Percentiles rank a stretch among this genome's conserved stretches.
phyloP scores from a whole-genome alignment of 495 filamentous ascomycete species.

The Penicillium robsamsonii region DNA sequence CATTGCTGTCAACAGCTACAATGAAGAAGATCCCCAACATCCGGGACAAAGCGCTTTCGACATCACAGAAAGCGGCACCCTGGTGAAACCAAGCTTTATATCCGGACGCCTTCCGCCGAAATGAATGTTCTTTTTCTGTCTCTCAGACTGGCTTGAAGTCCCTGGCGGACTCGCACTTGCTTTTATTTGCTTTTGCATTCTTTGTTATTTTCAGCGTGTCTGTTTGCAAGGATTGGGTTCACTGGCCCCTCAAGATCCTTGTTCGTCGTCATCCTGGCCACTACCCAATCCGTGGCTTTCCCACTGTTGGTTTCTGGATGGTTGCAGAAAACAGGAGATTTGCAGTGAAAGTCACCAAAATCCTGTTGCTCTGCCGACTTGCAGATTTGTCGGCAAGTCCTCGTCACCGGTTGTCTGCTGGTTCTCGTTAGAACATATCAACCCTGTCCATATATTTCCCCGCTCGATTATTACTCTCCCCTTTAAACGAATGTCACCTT shows the following conservation, averaged over 20 bases:
- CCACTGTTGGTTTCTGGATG: conserved; percentile 8
- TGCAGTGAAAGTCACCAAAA: conserved; percentile 11
- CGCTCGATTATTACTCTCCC: neutral
- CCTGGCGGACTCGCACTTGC: conserved; percentile 5
- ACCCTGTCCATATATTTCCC: neutral
- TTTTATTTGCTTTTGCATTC: conserved; percentile 6
- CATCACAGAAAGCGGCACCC: conserved; percentile 8
- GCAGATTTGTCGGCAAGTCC: neutral
- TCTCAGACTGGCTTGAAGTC: neutral
- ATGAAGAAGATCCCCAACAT: conserved; percentile 4
- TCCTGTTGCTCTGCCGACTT: conserved; percentile 6
- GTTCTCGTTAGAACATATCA: conserved; percentile 9
- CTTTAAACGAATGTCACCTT: conserved; percentile 15
- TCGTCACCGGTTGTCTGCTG: conserved; percentile 4
- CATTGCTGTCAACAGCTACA: conserved; percentile 3
- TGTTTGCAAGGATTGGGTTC: conserved; percentile 4
- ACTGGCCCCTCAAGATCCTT: conserved; percentile 19
- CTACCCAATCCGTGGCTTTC: conserved; percentile 19
- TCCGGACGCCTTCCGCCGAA: conserved; percentile 23
- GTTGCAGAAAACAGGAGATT: conserved; percentile 10
- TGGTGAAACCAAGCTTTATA: conserved; percentile 26
- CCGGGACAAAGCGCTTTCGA: conserved; percentile 12
- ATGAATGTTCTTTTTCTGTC: conserved; percentile 1
- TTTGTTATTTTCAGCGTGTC: conserved; percentile 5
- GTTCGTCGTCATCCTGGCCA: conserved; percentile 8